These are phyloP conservation scores for Stemphylium beticola DNA, from an alignment of 2,329 filamentous ascomycete genomes.

Conservation along the genomic window DNA sequence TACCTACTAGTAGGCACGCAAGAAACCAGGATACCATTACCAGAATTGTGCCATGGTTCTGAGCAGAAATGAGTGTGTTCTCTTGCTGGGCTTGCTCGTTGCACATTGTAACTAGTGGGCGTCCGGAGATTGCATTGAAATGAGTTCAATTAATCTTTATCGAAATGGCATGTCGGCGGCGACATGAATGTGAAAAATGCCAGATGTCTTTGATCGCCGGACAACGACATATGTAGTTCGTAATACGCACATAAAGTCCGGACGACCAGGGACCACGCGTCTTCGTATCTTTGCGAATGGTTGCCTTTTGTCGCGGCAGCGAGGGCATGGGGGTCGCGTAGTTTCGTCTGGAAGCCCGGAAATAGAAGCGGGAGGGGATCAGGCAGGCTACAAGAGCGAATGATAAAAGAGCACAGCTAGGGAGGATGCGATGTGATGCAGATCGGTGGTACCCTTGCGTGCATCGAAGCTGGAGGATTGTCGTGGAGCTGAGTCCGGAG, in stretches of 20 bases:
- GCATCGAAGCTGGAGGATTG: constrained; percentile 13
- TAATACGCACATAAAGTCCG: constrained; percentile 22
- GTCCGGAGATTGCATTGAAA: constrained; percentile 28
- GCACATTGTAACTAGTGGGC: constrained; percentile 17
- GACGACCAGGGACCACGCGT: constrained; percentile 13
- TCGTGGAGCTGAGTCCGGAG: constrained; percentile 22
- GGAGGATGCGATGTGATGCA: constrained; percentile 12
- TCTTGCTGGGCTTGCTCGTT: constrained; percentile 12
- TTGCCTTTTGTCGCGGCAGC: constrained; percentile 18
- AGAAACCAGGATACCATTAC: constrained; percentile 37
- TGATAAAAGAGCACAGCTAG: constrained; percentile 4
- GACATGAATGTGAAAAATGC: constrained; percentile 12
- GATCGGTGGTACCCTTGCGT: constrained; percentile 21
- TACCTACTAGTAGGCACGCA: constrained; percentile 29
- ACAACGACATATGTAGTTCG: constrained; percentile 19
- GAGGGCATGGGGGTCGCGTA: constrained; percentile 7
- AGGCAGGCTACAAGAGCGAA: constrained; percentile 14
- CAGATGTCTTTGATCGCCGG: constrained; percentile 14
- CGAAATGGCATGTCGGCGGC: constrained; percentile 17
- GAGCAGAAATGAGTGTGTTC: constrained; percentile 30
- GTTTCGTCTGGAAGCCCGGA: constrained; percentile 18
- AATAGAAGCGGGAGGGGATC: constrained; percentile 22
- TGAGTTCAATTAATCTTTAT: constrained; percentile 25
- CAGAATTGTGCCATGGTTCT: constrained; percentile 34
- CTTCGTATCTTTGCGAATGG: constrained; percentile 18